These are phyloP conservation scores for Pythium dissotocum DNA, from an alignment of 352 stramenopile genomes.

Conservation along the genomic window DNA sequence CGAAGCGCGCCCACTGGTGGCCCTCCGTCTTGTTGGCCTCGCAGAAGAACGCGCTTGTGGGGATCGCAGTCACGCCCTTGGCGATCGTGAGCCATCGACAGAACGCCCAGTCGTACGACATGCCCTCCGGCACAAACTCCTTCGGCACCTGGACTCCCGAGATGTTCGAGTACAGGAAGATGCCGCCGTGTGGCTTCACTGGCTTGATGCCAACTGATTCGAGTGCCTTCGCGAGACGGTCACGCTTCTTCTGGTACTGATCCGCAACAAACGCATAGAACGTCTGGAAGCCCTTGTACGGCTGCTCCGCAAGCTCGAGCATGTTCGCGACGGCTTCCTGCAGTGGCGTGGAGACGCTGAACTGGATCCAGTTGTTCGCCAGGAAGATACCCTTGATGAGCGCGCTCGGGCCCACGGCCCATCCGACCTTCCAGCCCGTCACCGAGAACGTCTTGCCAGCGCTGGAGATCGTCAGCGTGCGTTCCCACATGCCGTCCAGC, in stretches of 20 bases:
- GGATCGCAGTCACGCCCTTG: conserved; percentile 92
- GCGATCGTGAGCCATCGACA: conserved; percentile 91
- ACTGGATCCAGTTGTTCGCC: conserved; percentile 88
- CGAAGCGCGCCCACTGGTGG: conserved; percentile 88
- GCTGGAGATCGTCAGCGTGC: conserved; percentile 89
- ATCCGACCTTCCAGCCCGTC: conserved; percentile 94
- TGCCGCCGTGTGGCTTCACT: conserved; percentile 63
- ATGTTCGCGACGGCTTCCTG: conserved; percentile 84
- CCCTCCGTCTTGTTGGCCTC: conserved; percentile 70
- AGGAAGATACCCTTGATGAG: conserved; percentile 76
- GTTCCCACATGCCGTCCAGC: conserved; percentile 82
- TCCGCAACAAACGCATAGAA: conserved; percentile 85
- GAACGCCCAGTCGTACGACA: conserved; percentile 91
- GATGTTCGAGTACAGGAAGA: conserved; percentile 85
- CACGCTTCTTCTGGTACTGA: conserved; percentile 75
- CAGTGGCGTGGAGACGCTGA: conserved; percentile 85
- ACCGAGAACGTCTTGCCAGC: conserved; percentile 92
- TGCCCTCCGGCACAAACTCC: conserved; percentile 44
- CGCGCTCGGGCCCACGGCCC: conserved; percentile 84
- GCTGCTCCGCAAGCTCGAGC: conserved; percentile 62
- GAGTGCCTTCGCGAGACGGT: conserved; percentile 55
- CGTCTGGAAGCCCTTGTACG: conserved; percentile 67
- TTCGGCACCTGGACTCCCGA: conserved; percentile 58
- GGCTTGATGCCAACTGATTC: conserved; percentile 60
- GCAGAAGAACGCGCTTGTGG: conserved; percentile 92